These are phyloP conservation scores for Forsythia viridissima DNA, from an alignment of 257 asterid species.

Conservation along the genomic window DNA sequence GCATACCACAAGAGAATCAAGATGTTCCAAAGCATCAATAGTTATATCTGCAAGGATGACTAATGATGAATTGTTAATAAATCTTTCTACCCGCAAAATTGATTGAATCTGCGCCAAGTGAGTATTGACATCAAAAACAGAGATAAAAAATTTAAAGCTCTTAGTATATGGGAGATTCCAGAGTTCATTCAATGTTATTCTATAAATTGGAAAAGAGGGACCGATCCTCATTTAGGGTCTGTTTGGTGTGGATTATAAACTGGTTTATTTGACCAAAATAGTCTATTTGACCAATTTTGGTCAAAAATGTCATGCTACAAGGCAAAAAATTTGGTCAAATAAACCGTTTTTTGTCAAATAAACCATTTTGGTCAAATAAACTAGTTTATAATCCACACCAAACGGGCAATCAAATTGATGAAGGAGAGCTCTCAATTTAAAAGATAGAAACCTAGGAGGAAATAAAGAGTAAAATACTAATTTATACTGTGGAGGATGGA, in stretches of 20 bases:
- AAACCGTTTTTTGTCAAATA: too few relatives aligned
- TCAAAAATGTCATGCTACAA: too few relatives aligned
- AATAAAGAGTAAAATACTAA: background rate
- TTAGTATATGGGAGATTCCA: background rate
- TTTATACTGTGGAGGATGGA: background rate
- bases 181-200: background rate
- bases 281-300: too few relatives aligned
- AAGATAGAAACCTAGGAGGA: background rate
- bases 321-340: too few relatives aligned
- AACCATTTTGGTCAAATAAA: too few relatives aligned
- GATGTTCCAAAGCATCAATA: conserved; percentile 55
- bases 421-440: background rate
- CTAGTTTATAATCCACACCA: too few relatives aligned
- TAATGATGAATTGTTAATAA: conserved; percentile 58
- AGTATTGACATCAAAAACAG: conserved; percentile 4
- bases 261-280: too few relatives aligned
- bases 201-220: background rate
- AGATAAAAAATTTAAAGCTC: background rate
- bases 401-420: background rate
- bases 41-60: conserved; percentile 62
- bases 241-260: too few relatives aligned
- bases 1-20: conserved; percentile 80
- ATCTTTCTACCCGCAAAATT: conserved; percentile 57
- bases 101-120: conserved; percentile 55
- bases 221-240: background rate